Evolutionary conservation across 805 yeast species (phyloP).

Genomic region (Metschnikowia cerradonensis): DNA sequence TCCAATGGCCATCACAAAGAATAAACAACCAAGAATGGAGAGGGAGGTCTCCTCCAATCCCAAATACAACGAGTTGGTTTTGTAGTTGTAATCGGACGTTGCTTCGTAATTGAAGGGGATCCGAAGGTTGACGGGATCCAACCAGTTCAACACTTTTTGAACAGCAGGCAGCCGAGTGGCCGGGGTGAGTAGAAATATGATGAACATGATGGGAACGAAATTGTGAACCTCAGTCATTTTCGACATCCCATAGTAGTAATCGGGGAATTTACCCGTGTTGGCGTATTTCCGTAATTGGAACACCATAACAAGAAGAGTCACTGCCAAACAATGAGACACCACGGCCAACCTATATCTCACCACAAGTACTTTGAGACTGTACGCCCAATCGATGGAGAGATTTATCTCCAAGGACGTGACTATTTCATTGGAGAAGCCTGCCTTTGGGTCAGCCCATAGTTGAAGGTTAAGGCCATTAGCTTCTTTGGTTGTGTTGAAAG

Average conservation of each 20-base stretch:
- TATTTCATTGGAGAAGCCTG: conserved; percentile 17
- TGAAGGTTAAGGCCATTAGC: conserved; percentile 25
- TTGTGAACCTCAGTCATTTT: conserved; percentile 16
- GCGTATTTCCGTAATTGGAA: conserved; percentile 49
- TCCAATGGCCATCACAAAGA: conserved; percentile 44
- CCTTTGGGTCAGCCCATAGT: conserved; percentile 43
- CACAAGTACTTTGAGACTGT: conserved; percentile 64
- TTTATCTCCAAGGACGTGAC: conserved; percentile 33
- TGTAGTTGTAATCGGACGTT: conserved; percentile 30
- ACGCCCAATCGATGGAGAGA: conserved; percentile 48
- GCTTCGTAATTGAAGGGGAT: conserved; percentile 42
- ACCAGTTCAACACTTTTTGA: conserved; percentile 35
- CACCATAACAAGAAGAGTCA: conserved; percentile 48
- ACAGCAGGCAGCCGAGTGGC: conserved; percentile 30
- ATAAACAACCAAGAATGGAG: conserved; percentile 58
- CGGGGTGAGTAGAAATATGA: conserved; percentile 37
- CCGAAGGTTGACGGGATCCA: conserved; percentile 54
- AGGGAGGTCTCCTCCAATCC: conserved; percentile 59
- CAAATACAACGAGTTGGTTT: conserved; percentile 55
- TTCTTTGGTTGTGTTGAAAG: conserved; percentile 33
- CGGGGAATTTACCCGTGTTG: conserved; percentile 25
- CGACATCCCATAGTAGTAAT: conserved; percentile 36
- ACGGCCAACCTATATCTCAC: conserved; percentile 74
- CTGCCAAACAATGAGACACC: conserved; percentile 64
- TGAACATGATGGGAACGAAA: conserved; percentile 20